Evolutionary conservation across 768 basidiomycete genomes (phyloP), one percentile per base, ranked within the genome.

Genomic region (Psilocybe subaeruginosa): DNA sequence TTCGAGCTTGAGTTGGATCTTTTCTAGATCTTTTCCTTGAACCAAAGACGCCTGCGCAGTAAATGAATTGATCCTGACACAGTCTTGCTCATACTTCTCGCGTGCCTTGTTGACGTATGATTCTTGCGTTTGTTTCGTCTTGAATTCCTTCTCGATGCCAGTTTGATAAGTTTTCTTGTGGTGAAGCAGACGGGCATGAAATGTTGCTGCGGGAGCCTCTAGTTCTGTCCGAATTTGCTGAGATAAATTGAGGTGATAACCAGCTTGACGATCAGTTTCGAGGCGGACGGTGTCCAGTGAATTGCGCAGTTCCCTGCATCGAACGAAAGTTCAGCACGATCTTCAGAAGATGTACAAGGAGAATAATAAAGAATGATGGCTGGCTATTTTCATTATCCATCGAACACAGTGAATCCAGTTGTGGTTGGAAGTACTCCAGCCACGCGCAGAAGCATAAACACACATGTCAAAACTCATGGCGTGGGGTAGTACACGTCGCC

Each of bases 21-120:
- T 95, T 67, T 99, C 97, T 31, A 96, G 81, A 59, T 99, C 97
- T 70, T 88, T 90, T 31, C 97, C 97, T 73, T 98, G 97, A 27
- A 93, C 87, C 7, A 99, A 84, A 1, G 92, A 88, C 33, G 90
- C 85, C 73, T 97, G 95, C 4, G 95, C 95, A 3, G 95, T 95
- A 69, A 91, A 95, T 1, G 93, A 91, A 69, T 97, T 98, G 80
- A 98, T 96, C 52, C 90, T 86, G 17, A 96, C 79, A 72, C 95
- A 97, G 69, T 99, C 97, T 52, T 82, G 79, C 74, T 97, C 93
- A 76, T 98, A 99, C 71, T 95, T 93, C 73, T 96, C 93, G 63
- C 92, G 87, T 2, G 97, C 93, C 73, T 95, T 95, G 68, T 80
- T 80, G 47, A 97, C 95, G 65, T 95, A 89, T 9, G 81, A 79